Evolutionary conservation across 768 basidiomycete genomes (phyloP).

Genomic region (Scleroderma citrinum): DNA sequence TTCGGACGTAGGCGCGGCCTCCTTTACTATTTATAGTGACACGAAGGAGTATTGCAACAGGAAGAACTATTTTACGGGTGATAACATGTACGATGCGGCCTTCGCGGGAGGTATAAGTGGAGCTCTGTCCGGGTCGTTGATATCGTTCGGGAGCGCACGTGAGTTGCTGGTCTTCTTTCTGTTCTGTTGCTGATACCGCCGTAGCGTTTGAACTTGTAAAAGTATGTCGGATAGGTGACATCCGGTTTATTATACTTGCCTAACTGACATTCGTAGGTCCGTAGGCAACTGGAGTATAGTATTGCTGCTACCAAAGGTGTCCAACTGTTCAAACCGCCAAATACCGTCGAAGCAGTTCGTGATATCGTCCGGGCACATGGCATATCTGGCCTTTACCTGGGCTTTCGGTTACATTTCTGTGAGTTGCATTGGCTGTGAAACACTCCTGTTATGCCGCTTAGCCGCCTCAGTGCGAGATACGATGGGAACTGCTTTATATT

Average conservation of each 20-base stretch:
- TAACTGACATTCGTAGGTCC: slow-evolving; percentile 47
- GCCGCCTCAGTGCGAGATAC: slow-evolving; percentile 72
- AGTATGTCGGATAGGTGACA: slow-evolving; percentile 36
- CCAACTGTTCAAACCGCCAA: slow-evolving; percentile 67
- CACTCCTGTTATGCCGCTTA: background rate
- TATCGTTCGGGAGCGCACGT: slow-evolving; percentile 88
- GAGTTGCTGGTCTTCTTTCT: slow-evolving; percentile 31
- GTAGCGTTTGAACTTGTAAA: slow-evolving; percentile 93
- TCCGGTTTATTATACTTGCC: slow-evolving; percentile 1
- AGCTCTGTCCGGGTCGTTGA: slow-evolving; percentile 82
- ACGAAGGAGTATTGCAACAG: slow-evolving; percentile 71
- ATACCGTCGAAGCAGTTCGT: slow-evolving; percentile 69
- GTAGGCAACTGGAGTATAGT: slow-evolving; percentile 86
- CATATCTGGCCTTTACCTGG: slow-evolving; percentile 67
- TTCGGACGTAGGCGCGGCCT: slow-evolving; percentile 69
- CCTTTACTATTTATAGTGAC: slow-evolving; percentile 84
- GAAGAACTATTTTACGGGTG: slow-evolving; percentile 50
- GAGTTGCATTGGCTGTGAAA: slow-evolving; percentile 19
- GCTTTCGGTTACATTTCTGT: slow-evolving; percentile 85
- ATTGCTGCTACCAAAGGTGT: slow-evolving; percentile 80
- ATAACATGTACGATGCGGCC: slow-evolving; percentile 63
- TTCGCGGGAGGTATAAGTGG: slow-evolving; percentile 79
- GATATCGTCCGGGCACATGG: slow-evolving; percentile 70
- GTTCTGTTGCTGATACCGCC: slow-evolving; percentile 11
- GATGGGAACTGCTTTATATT: slow-evolving; percentile 84